A percentile compares a stretch with the other conserved stretches of the same genome.
phyloP scores from a whole-genome alignment of 1,284 basidiomycete species.

The Entoloma clypeatum region DNA sequence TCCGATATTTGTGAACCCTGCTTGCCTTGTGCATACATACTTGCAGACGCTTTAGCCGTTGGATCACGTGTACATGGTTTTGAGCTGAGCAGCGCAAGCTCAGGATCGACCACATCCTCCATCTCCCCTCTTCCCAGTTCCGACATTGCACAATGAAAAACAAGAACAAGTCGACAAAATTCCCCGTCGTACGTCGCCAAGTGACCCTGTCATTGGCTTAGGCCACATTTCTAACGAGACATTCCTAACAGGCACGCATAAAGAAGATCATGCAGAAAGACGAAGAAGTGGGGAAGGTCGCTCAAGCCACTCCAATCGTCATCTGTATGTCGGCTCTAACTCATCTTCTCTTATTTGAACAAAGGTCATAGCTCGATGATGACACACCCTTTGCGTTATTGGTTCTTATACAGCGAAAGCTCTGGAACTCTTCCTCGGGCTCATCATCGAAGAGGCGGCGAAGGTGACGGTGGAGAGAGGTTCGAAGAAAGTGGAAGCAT shows the following conservation, averaged over 20 bases:
- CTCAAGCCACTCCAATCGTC: conserved; percentile 94
- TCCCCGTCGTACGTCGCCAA: conserved; percentile 61
- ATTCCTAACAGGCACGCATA: conserved; percentile 74
- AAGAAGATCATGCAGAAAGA: conserved; percentile 99
- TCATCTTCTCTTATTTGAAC: not conserved
- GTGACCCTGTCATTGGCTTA: conserved; percentile 5
- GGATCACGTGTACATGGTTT: not conserved
- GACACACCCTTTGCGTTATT: conserved; percentile 4
- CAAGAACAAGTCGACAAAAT: conserved; percentile 82
- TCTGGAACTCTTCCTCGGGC: conserved; percentile 88
- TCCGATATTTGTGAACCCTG: no score
- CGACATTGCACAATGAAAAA: conserved; percentile 56
- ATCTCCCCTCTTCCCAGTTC: no score
- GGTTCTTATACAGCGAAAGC: conserved; percentile 85
- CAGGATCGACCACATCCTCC: no score
- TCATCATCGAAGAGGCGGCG: conserved; percentile 82
- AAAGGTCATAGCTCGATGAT: conserved; percentile 1
- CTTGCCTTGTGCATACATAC: no score
- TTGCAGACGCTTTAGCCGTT: no score
- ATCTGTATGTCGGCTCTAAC: conserved; percentile 71
- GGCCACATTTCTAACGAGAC: conserved; percentile 4
- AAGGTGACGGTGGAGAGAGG: conserved; percentile 81
- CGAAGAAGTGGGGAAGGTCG: conserved; percentile 98
- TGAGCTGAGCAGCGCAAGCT: no score
- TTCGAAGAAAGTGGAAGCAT: conserved; percentile 88